Evolutionary conservation across 306 rosid genomes (phyloP).

Genomic region (Citrullus amarus): DNA sequence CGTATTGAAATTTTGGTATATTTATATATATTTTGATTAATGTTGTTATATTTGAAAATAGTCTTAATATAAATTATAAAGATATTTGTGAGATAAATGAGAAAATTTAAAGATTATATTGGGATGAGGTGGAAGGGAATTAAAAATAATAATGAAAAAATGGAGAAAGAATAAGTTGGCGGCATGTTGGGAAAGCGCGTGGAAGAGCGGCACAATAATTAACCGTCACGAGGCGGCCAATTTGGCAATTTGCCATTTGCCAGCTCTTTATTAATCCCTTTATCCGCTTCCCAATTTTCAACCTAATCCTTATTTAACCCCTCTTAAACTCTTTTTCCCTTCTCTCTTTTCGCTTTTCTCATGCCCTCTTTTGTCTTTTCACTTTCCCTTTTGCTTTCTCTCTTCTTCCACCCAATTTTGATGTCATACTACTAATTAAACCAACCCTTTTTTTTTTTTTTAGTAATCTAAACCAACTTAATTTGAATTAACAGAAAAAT

Average conservation of each 20-base stretch:
- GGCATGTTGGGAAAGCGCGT: conserved; percentile 7
- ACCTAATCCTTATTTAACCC: neutral
- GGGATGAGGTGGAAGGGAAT: neutral
- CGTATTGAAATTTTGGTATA: too few species aligned
- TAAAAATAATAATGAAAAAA: neutral
- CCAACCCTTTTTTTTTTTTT: too few species aligned
- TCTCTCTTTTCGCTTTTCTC: neutral
- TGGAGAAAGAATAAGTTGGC: neutral
- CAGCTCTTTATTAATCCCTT: neutral
- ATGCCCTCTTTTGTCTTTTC: neutral
- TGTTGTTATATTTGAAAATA: too few species aligned
- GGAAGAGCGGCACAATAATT: neutral
- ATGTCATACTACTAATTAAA: too few species aligned
- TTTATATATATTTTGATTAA: too few species aligned
- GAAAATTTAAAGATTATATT: neutral
- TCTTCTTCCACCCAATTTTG: too few species aligned
- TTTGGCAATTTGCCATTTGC: neutral
- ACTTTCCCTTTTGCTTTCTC: neutral
- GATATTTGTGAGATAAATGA: too few species aligned
- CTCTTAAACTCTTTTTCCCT: neutral
- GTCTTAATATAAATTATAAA: too few species aligned
- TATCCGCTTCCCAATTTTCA: neutral
- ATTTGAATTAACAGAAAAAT: neutral
- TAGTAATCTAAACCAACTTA: too few species aligned
- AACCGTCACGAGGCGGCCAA: neutral